A percentile compares a stretch with the other conserved stretches of the same genome.
These are phyloP conservation scores for Neurospora terricola DNA, from an alignment of 495 filamentous ascomycete species.

Conservation along the genomic window DNA sequence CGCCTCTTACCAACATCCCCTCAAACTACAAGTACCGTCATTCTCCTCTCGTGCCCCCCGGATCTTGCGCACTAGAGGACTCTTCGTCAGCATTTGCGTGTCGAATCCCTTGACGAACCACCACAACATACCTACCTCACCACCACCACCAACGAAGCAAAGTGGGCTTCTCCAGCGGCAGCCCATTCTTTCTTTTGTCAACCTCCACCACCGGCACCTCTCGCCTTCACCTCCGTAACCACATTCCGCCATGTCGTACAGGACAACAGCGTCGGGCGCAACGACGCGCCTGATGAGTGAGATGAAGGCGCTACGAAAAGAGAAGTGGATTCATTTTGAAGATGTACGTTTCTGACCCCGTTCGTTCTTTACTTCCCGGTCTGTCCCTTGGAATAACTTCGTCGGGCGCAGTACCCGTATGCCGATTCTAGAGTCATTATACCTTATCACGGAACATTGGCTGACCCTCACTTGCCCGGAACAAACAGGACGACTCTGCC, in stretches of 20 bases:
- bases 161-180: not conserved
- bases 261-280: conserved; percentile 33
- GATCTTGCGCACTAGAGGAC: not conserved
- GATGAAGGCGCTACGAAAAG: conserved; percentile 69
- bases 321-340: conserved; percentile 87
- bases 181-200: not conserved
- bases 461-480: conserved; percentile 2
- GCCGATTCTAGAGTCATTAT: not conserved
- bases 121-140: not conserved
- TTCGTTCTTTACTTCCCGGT: not conserved
- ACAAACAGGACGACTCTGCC: conserved; percentile 46
- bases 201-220: not conserved
- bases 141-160: not conserved
- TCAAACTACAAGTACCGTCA: not conserved
- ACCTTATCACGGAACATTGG: not conserved
- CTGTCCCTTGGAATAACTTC: not conserved
- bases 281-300: conserved; percentile 85
- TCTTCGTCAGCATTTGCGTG: not conserved
- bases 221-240: not conserved
- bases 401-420: not conserved
- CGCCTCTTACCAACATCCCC: not conserved
- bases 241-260: conserved; percentile 9
- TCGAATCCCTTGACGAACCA: not conserved
- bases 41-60: not conserved
- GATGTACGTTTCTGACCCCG: conserved; percentile 16